Base-by-base conservation (phyloP, 495 filamentous ascomycete species). In the Darksidea phi region DNA sequence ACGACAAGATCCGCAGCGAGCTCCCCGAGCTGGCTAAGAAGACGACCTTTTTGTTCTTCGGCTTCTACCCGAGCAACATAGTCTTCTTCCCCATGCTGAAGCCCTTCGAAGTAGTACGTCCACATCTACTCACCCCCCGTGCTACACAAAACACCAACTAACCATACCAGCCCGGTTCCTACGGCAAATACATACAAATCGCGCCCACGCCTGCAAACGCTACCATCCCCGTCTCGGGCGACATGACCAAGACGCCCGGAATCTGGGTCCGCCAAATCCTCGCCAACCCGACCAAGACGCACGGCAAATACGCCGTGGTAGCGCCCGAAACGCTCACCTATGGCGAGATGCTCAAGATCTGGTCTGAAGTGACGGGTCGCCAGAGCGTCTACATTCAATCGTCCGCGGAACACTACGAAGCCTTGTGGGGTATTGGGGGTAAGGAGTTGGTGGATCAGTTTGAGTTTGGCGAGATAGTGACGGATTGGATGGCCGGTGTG, bases 1-100 rank as follows among this genome's bases (percentile, higher is more conserved):
- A 71, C 51, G 68, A 64, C 11, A 59, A 57, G 24, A 74, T 75
- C 59, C 60, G 58, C 51, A 15, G 12, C 17, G 62, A 68, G 18
- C 38, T 65, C n/a, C 47, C 56, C 1, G 48, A 71, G 8, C 49
- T 72, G 10, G 54, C 66, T 6, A 67, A 58, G 41, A 68, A 63
- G 42, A 71, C 63, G 37, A 70, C 60, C 60, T 73, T 28, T 43
- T 43, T 68, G 25, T 61, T 34, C 37, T 32, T 65, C 32, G 62
- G 61, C 13, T 61, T 46, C 28, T 66, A 66, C 45, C 24, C 53
- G 8, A 56, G 8, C 20, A 56, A 56, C 41, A 45, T 56, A 4
- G 53, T 37, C 20, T 56, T 26, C 15, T 56, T 56, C 42, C 53
- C 53, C 6, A n/a, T 56, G 13, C 11, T 56, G 37, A 56, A 56